A percentile compares a stretch with the other conserved stretches of the same genome.
phyloP scores from a whole-genome alignment of 805 yeast genomes.

The Ogataea trehalophila region DNA sequence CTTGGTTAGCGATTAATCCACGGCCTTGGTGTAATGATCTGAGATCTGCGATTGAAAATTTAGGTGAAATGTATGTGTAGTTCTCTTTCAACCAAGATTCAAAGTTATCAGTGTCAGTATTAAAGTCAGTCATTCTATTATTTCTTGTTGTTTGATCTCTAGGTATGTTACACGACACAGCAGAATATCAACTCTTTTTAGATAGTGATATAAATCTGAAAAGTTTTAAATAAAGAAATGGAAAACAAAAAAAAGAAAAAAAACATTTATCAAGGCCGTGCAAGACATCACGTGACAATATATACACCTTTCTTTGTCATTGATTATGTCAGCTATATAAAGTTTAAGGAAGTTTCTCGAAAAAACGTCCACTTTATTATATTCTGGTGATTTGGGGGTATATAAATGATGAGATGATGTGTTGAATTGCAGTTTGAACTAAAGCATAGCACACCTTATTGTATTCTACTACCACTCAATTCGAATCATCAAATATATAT shows the following conservation, averaged over 20 bases:
- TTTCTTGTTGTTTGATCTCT: no score
- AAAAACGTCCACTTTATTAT: not conserved
- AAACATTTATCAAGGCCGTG: not conserved
- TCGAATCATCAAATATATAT: no score
- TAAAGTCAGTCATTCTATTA: constrained; percentile 5
- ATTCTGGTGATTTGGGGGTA: no score
- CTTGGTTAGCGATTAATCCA: constrained; percentile 61
- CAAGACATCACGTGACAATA: not conserved
- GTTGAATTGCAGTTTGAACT: not conserved
- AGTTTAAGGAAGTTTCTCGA: no score
- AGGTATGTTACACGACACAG: no score
- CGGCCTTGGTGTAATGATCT: constrained; percentile 65
- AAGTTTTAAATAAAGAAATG: not conserved
- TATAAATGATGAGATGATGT: not conserved
- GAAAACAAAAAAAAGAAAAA: not conserved
- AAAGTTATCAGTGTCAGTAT: constrained; percentile 36
- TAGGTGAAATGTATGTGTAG: constrained; percentile 49
- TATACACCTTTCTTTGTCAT: not conserved
- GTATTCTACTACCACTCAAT: no score
- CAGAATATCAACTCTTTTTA: no score
- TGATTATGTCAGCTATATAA: no score
- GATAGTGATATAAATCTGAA: not conserved
- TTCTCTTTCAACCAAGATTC: constrained; percentile 38
- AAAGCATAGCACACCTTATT: not conserved
- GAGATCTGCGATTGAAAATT: constrained; percentile 57